These are phyloP conservation scores for Pleurotus sapidus DNA, from an alignment of 768 basidiomycete genomes.

Conservation along the genomic window DNA sequence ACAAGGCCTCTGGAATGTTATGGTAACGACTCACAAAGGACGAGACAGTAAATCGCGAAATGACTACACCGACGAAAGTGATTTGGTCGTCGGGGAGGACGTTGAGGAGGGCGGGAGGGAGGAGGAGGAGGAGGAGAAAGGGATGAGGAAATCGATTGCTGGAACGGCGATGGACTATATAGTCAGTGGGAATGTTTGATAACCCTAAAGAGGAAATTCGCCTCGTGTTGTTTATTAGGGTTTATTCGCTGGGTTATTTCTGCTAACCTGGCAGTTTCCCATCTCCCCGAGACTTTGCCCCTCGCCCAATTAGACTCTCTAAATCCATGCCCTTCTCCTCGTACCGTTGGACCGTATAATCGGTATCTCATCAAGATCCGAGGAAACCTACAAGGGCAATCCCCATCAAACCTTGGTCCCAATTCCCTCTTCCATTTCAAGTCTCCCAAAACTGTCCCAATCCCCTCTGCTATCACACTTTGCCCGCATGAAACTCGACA, in stretches of 20 bases:
- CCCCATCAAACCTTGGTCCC: slow-evolving; percentile 4
- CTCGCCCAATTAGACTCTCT: slow-evolving; percentile 6
- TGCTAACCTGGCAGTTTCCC: slow-evolving; percentile 1
- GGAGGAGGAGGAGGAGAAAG: slow-evolving; percentile 21
- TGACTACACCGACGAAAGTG: slow-evolving; percentile 15
- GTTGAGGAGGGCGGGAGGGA: slow-evolving; percentile 17
- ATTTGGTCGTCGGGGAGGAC: slow-evolving; percentile 3
- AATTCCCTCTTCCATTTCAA: neutral
- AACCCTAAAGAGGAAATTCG: slow-evolving; percentile 8
- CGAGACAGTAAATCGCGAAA: slow-evolving; percentile 15
- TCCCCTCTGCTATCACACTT: slow-evolving; percentile 7
- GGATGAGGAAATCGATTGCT: slow-evolving; percentile 21
- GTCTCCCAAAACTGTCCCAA: neutral
- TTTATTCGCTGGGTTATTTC: slow-evolving; percentile 10
- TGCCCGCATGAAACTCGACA: slow-evolving; percentile 5
- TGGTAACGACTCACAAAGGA: slow-evolving; percentile 24
- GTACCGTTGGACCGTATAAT: slow-evolving; percentile 3
- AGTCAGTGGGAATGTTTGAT: slow-evolving; percentile 9
- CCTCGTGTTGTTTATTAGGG: slow-evolving; percentile 8
- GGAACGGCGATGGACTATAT: slow-evolving; percentile 12
- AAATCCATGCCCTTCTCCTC: slow-evolving; percentile 7
- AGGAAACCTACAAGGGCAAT: neutral
- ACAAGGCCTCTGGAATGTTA: slow-evolving; percentile 36
- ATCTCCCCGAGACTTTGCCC: slow-evolving; percentile 8
- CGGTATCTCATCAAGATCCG: slow-evolving; percentile 11